Conservation (phyloP, 805 yeast species). For the Kazachstania psychrophila region DNA sequence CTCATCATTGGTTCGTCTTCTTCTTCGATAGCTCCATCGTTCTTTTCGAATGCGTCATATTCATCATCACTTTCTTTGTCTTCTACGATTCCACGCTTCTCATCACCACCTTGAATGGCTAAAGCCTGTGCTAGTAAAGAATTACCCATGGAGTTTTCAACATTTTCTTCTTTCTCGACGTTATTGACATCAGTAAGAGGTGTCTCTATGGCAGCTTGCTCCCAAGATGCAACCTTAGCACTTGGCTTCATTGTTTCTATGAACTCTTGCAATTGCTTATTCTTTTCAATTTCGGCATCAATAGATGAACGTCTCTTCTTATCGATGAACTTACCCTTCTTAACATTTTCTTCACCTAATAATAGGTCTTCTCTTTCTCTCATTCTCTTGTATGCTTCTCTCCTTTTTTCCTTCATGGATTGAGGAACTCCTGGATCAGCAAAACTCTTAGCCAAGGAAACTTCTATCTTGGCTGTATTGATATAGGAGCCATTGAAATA, state of each 20-base stretch:
- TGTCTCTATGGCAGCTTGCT: slow-evolving; percentile 19
- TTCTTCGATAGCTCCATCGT: slow-evolving; percentile 23
- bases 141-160: slow-evolving; percentile 30
- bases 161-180: slow-evolving; percentile 25
- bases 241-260: slow-evolving; percentile 77
- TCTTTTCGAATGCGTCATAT: slow-evolving; percentile 30
- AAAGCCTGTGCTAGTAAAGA: slow-evolving; percentile 34
- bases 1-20: slow-evolving; percentile 46
- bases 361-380: slow-evolving; percentile 41
- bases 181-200: slow-evolving; percentile 8
- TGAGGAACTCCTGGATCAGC: slow-evolving; percentile 75
- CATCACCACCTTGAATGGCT: slow-evolving; percentile 28
- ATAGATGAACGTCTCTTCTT: slow-evolving; percentile 29
- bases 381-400: slow-evolving; percentile 41
- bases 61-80: slow-evolving; percentile 40
- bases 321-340: slow-evolving; percentile 32
- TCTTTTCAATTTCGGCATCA: slow-evolving; percentile 52
- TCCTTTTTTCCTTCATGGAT: slow-evolving; percentile 45
- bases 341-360: slow-evolving; percentile 34
- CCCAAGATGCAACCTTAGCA: slow-evolving; percentile 66
- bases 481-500: slow-evolving; percentile 72
- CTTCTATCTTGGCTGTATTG: slow-evolving; percentile 73
- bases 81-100: slow-evolving; percentile 16
- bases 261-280: slow-evolving; percentile 69
- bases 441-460: slow-evolving; percentile 74